These are phyloP conservation scores for Anthoceros angustus DNA, from an alignment of 225 moss, liverwort and hornwort species.

Conservation along the genomic window DNA sequence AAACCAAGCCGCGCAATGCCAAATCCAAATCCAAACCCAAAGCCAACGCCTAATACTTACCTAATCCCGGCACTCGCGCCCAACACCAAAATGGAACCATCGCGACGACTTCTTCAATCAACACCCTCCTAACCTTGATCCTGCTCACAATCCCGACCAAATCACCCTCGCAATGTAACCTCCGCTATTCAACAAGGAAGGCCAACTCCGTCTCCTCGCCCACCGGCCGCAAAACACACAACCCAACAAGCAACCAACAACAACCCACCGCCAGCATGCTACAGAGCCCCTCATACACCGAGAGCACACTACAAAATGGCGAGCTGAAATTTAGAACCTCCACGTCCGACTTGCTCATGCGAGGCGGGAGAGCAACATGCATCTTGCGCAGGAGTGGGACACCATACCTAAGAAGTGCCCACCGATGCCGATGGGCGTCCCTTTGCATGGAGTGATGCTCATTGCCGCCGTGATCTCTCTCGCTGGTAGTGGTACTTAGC, in stretches of 20 bases:
- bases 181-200: background rate
- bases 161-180: constrained; percentile 17
- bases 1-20: background rate
- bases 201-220: background rate
- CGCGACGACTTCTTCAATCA: constrained; percentile 34
- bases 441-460: too few relatives aligned
- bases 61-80: constrained; percentile 33
- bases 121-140: constrained; percentile 19
- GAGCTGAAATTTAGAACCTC: constrained; percentile 15
- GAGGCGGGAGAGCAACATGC: constrained; percentile 19
- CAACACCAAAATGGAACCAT: constrained; percentile 39
- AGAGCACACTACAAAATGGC: constrained; percentile 32
- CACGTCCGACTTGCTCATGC: constrained; percentile 20
- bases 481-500: too few relatives aligned
- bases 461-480: too few relatives aligned
- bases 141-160: constrained; percentile 37
- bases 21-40: background rate
- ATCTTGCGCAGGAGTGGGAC: too few relatives aligned
- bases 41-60: constrained; percentile 12
- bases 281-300: constrained; percentile 47
- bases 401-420: too few relatives aligned
- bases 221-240: background rate
- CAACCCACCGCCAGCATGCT: constrained; percentile 38
- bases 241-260: background rate
- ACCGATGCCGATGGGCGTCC: too few relatives aligned